Evolutionary conservation across 2,329 filamentous ascomycete genomes (phyloP), one percentile per base, ranked within the genome.

Genomic region (Apiospora malaysiana): DNA sequence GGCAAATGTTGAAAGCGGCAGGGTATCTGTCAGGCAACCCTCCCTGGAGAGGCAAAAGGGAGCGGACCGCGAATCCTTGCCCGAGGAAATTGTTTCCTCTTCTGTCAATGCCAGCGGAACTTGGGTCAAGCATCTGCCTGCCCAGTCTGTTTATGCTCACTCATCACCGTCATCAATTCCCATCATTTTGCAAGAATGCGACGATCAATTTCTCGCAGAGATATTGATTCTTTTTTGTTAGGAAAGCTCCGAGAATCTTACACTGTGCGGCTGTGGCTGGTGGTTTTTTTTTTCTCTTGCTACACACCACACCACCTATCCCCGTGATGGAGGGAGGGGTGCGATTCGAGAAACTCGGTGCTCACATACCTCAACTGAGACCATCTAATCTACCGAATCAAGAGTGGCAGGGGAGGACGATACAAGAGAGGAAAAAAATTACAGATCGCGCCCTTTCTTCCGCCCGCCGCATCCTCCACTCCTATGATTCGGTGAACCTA

Each of bases 301-400:
- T 32, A 40, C 51, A 32, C n/a, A 56, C 51, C 32, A 40, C 56
- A 56, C 51, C 9, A n/a, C 51, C 49, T 16, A 51, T n/a, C 32
- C 32, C 18, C 56, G 32, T 40, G 27, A 63, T 63, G 56, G 56
- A 63, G 56, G 56, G 56, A 63, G 56, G 51, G 56, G 56, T 63
- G 56, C 32, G 56, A 37, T 37, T 40, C 32, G 25, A 63, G 56
- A 63, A 40, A n/a, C 6, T 63, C 32, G 32, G 56, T 63, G 56
- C 32, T 63, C 56, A 63, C 56, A 63, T 63, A 63, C 56, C 56
- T 40, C 56, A 63, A 63, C 56, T 63, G 56, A 63, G 32, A 63
- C 56, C 56, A 32, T 63, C 56, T 40, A 63, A 63, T 63, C 56
- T 40, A 63, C 32, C 56, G 56, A 40, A 63, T 59, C 51, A 32